Evolutionary conservation across 2,329 filamentous ascomycete genomes (phyloP), one percentile per base, ranked within the genome.

Genomic region (Clonostachys rosea): DNA sequence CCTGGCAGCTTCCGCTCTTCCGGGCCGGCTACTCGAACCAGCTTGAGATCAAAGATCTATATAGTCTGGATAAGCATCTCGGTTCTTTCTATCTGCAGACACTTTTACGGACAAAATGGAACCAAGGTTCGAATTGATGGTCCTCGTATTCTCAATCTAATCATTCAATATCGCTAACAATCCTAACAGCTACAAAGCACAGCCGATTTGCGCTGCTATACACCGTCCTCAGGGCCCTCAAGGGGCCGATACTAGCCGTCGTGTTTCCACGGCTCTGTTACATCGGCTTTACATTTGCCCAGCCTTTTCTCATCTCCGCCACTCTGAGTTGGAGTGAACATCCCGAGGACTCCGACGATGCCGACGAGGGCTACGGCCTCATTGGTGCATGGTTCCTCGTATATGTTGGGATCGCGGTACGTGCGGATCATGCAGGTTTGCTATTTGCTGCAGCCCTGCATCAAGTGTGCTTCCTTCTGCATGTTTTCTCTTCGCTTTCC

Each of bases 311-410:
- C 14, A 56, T 60, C 43, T 50, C 55, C 4, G 47, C 51, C 16
- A 52, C 53, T 5, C 52, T 61, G 13, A 42, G 44, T 5, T 49
- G 52, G 37, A 49, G 56, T 5, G 51, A 56, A 11, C 36, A n/a
- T 39, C 36, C 36, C 36, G 40, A 48, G 46, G 30, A 42, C 54
- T 37, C 56, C 56, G 46, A 51, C 44, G 11, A 48, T 3, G 48
- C 55, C 8, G 48, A 52, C 0, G 17, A 44, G 0, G 47, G 51
- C 7, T 43, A 43, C 42, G 59, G 59, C 14, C 45, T 61, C 40
- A 59, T 60, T 39, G 59, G 57, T 10, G 59, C 59, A n/a, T 59
- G 54, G 40, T 42, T 52, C 34, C 48, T 61, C 5, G 57, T 59
- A 10, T 60, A 60, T 24, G 49, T 51, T 6, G 53, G 58, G 7